These are phyloP conservation scores for Amanita polypyramis DNA, from an alignment of 768 basidiomycete species.

Conservation along the genomic window DNA sequence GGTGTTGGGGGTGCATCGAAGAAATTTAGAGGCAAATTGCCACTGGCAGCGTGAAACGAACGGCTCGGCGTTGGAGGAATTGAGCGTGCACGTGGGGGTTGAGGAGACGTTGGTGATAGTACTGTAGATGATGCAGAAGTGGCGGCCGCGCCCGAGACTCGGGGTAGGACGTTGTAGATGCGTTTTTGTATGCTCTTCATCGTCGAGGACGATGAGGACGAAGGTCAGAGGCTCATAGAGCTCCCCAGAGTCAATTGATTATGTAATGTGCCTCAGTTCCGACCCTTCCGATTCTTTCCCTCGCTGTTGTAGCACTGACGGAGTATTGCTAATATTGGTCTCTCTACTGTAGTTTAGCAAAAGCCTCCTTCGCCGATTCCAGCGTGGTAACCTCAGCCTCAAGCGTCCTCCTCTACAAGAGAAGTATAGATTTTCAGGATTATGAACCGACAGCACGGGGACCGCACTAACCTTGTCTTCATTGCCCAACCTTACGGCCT, in stretches of 20 bases:
- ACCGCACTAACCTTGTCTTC: slow-evolving; percentile 63
- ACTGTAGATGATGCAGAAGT: neutral
- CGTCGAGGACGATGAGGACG: slow-evolving; percentile 10
- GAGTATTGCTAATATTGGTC: neutral
- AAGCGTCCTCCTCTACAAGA: slow-evolving; percentile 55
- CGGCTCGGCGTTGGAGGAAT: slow-evolving; percentile 28
- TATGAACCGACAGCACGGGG: slow-evolving; percentile 6
- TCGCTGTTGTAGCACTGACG: neutral
- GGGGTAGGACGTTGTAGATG: slow-evolving; percentile 32
- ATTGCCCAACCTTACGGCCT: slow-evolving; percentile 61
- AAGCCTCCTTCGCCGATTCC: slow-evolving; percentile 9
- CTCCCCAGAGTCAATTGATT: neutral
- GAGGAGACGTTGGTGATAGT: slow-evolving; percentile 12
- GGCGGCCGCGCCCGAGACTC: slow-evolving; percentile 10
- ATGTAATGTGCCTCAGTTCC: neutral
- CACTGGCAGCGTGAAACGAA: slow-evolving; percentile 27
- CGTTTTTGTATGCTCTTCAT: slow-evolving; percentile 44
- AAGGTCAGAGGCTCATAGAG: slow-evolving; percentile 1
- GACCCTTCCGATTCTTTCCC: neutral
- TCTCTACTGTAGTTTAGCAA: slow-evolving; percentile 10
- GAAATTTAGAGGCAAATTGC: slow-evolving; percentile 12
- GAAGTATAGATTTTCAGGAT: neutral
- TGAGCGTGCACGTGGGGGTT: slow-evolving; percentile 31
- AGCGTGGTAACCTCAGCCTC: slow-evolving; percentile 49
- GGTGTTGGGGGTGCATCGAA: slow-evolving; percentile 16